Evolutionary conservation across 805 yeast species (phyloP).

Genomic region (Candida anglica): DNA sequence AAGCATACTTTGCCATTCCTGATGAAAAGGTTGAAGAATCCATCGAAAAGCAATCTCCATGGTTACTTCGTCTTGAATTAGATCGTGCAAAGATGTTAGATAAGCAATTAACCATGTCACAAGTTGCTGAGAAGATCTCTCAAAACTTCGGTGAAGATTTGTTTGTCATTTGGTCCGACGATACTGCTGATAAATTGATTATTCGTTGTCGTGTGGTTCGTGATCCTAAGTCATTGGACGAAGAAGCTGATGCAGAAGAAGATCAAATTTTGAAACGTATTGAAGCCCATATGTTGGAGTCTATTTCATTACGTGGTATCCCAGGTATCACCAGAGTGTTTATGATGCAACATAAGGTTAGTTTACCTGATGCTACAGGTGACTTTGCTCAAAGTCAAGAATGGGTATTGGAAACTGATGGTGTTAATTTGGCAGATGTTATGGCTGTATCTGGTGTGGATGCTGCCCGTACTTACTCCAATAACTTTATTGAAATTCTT

Average conservation of each 20-base stretch:
- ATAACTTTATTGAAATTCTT: conserved; percentile 92
- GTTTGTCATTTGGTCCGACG: conserved; percentile 98
- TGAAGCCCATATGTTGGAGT: conserved; percentile 94
- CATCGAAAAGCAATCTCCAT: conserved; percentile 92
- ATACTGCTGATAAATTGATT: conserved; percentile 92
- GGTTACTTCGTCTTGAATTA: conserved; percentile 93
- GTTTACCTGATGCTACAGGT: conserved; percentile 73
- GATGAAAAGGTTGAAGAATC: conserved; percentile 96
- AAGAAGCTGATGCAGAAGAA: conserved; percentile 93
- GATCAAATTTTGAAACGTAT: conserved; percentile 93
- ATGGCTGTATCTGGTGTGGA: conserved; percentile 96
- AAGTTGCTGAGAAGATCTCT: conserved; percentile 93
- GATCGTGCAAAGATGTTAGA: conserved; percentile 99
- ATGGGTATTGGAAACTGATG: conserved; percentile 99
- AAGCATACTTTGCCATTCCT: conserved; percentile 94
- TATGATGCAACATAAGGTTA: conserved; percentile 81
- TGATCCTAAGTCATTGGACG: conserved; percentile 90
- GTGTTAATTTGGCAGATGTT: conserved; percentile 92
- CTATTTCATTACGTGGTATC: conserved; percentile 93
- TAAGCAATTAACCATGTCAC: conserved; percentile 95
- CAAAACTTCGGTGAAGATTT: conserved; percentile 91
- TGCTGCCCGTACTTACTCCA: conserved; percentile 84
- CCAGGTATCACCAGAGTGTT: conserved; percentile 87
- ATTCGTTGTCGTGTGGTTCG: conserved; percentile 98
- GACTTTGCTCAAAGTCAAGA: conserved; percentile 87